These are phyloP conservation scores for Ogataea populi-albae DNA, from an alignment of 805 yeast species.

Conservation along the genomic window DNA sequence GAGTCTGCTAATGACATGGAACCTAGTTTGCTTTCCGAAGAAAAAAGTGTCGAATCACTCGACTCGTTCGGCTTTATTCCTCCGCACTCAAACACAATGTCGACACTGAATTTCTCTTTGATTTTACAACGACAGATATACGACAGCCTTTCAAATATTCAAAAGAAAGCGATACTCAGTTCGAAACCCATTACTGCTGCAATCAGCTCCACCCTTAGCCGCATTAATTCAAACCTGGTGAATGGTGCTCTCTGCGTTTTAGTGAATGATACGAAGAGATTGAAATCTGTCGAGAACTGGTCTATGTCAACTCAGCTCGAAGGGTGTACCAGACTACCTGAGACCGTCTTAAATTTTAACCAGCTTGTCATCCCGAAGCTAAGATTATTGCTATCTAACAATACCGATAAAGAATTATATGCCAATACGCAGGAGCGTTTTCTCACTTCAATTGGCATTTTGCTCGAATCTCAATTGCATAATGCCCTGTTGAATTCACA, in stretches of 20 bases:
- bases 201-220: constrained; percentile 13
- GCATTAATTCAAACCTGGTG: constrained; percentile 26
- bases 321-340: constrained; percentile 38
- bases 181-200: constrained; percentile 36
- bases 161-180: constrained; percentile 36
- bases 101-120: constrained; percentile 53
- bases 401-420: constrained; percentile 16
- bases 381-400: constrained; percentile 18
- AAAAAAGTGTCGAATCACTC: constrained; percentile 9
- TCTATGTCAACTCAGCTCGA: constrained; percentile 24
- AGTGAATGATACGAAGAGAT: constrained; percentile 23
- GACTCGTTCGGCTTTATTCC: constrained; percentile 56
- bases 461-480: constrained; percentile 44
- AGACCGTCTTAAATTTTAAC: constrained; percentile 38
- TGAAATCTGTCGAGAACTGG: constrained; percentile 39
- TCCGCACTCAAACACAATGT: constrained; percentile 59
- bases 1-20: constrained; percentile 2
- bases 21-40: constrained; percentile 2
- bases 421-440: constrained; percentile 34
- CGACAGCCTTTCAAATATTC: constrained; percentile 31
- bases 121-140: constrained; percentile 42
- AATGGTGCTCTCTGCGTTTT: constrained; percentile 26
- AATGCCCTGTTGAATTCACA: constrained; percentile 38
- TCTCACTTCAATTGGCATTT: constrained; percentile 31
- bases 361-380: constrained; percentile 34